phyloP scores from a whole-genome alignment of 768 basidiomycete genomes.

The Chlorophyllum brunneum region DNA sequence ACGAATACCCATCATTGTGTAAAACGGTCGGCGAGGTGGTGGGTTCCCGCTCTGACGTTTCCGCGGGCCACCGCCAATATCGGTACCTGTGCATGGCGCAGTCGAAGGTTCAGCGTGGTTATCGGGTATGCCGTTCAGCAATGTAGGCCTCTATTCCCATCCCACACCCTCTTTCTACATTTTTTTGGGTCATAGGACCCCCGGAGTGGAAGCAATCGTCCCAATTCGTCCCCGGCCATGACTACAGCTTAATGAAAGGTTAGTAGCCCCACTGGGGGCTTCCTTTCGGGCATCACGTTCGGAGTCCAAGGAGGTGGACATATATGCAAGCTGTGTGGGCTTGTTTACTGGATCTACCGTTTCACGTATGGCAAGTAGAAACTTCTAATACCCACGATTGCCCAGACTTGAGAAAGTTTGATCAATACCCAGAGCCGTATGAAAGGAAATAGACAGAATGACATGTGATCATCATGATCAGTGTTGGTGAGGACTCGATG shows the following conservation, averaged over 20 bases:
- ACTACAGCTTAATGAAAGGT: not conserved
- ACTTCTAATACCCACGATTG: not conserved
- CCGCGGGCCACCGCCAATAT: not conserved
- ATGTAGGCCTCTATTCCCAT: not conserved
- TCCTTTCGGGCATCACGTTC: not conserved
- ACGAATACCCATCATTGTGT: not conserved
- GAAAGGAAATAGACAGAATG: not conserved
- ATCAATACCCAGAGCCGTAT: not conserved
- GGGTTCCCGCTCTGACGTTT: too few species aligned
- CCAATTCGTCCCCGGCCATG: too few species aligned
- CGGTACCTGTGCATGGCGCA: not conserved
- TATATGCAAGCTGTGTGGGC: not conserved
- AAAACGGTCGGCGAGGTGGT: too few species aligned
- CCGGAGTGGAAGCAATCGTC: too few species aligned
- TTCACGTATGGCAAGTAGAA: not conserved
- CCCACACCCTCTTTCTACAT: too few species aligned
- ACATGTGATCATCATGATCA: not conserved
- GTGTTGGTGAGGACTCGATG: too few species aligned
- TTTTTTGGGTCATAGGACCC: too few species aligned
- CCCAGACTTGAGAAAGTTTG: slow-evolving; percentile 1
- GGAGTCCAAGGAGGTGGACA: not conserved
- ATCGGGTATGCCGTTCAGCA: not conserved
- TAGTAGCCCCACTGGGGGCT: not conserved
- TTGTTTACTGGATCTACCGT: not conserved
- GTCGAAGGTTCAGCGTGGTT: not conserved